Evolutionary conservation across 805 yeast species (phyloP), one percentile per base, ranked within the genome.

Genomic region (Ogataea corticis): DNA sequence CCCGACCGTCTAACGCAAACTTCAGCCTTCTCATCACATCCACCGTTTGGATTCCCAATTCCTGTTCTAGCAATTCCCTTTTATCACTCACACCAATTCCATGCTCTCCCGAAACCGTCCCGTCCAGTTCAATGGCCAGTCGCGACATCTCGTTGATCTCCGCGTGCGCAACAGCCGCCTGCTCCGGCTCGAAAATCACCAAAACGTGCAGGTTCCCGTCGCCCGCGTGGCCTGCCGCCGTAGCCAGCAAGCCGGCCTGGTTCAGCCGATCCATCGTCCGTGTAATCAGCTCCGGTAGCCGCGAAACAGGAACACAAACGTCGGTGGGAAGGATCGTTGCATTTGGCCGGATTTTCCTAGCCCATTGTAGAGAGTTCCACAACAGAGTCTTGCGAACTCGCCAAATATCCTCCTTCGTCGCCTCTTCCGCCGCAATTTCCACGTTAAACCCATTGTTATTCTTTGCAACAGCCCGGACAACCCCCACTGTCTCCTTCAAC

Each of bases 21-120:
- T 88, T 87, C 38, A 87, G 61, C 38, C 75, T 76, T 61, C 95
- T 76, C 96, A 87, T 87, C 30, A 82, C 61, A 56, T 79, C 80
- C 19, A 87, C 74, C 0, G 94, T 78, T 1, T 76, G 83, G 4
- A 71, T 70, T 1, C 94, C 95, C 21, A 87, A 65, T 62, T 87
- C 96, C 45, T 69, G 66, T 23, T 73, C 67, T 28, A 87, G 63
- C 47, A 72, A 80, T 23, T 75, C 76, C 51, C 91, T 67, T 58
- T 87, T 87, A 38, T 61, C 65, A 30, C 92, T 91, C 34, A 83
- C 75, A 7, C 96, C 96, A 32, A 88, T 79, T 12, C 96, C 96
- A 60, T 87, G 96, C 58, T 87, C 96, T 29, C 96, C 96, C 4
- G 90, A 84, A 53, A 89, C 82, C 1, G 96, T 87, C 1, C 96